Evolutionary conservation across 2,329 filamentous ascomycete genomes (phyloP), one percentile per base, ranked within the genome.

Genomic region (Fusarium sambucinum): DNA sequence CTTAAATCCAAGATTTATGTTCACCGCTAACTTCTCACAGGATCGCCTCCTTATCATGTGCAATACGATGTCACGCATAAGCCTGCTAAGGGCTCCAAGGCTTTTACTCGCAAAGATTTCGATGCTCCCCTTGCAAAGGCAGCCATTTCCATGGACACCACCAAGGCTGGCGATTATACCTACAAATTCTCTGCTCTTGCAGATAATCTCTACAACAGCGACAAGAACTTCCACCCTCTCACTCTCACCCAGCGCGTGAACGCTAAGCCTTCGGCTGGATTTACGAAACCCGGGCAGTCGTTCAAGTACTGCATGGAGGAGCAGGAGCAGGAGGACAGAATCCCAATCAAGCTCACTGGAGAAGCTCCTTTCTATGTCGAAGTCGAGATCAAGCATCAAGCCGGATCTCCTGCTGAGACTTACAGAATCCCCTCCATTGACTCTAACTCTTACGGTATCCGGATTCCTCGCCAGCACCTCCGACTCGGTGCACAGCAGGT

Each of bases 231-330:
- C 73, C 82, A 84, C 21, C 87, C 90, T 7, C 78, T 97, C 33
- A 83, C 87, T 14, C 83, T 99, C 32, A 88, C 91, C 71, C 96
- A 99, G 78, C 90, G 86, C 25, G 93, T 99, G 50, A 91, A 97
- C 74, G 86, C 93, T 16, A 92, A 91, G 60, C 96, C 96, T 2
- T 88, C 90, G 4, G 96, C 94, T 6, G 85, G 86, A 7, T 99
- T 99, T 76, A 85, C 87, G 60, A 92, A 92, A 70, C 93, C 94
- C 5, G 94, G 94, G 17, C 96, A 96, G 78, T 94, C 93, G 1
- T 97, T 97, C 84, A 97, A 96, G 77, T 97, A 95, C 80, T 99
- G 96, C 81, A 91, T 94, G 77, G 90, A 94, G 47, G 93, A 97
- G 73, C 87, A 91, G 51, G 88, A 89, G 55, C 88, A 90, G 32